A percentile compares a stretch with the other conserved stretches of the same genome.
phyloP scores from a whole-genome alignment of 2,329 filamentous ascomycete species.

The Paraphaeosphaeria sporulosa region DNA sequence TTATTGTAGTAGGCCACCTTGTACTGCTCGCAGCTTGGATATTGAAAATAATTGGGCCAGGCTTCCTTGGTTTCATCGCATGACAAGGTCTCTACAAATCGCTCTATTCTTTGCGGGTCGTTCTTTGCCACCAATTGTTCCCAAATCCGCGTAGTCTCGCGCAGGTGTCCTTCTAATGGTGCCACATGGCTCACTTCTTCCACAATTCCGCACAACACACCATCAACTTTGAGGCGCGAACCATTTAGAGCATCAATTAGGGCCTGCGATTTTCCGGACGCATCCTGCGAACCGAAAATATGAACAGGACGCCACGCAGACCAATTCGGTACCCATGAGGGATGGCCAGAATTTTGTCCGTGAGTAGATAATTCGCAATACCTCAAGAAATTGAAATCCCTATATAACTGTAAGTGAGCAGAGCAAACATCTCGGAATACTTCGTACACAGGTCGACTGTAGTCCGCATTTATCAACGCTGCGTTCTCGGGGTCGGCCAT shows the following conservation, averaged over 20 bases:
- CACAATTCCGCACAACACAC: slow-evolving; percentile 5
- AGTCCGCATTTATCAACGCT: slow-evolving; percentile 2
- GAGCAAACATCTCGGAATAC: neutral
- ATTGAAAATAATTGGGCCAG: neutral
- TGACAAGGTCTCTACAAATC: neutral
- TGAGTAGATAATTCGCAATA: neutral
- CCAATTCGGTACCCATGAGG: slow-evolving; percentile 13
- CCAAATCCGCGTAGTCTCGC: neutral
- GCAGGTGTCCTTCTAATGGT: neutral
- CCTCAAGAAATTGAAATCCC: neutral
- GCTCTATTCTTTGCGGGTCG: neutral
- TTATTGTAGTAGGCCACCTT: neutral
- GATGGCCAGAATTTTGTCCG: neutral
- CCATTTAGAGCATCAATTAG: neutral
- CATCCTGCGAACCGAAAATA: neutral
- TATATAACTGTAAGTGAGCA: neutral
- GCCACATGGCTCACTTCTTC: neutral
- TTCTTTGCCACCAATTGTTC: neutral
- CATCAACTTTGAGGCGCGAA: neutral
- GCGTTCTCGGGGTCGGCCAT: neutral
- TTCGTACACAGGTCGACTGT: neutral
- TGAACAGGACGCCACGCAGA: neutral
- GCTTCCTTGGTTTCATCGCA: neutral
- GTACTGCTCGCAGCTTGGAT: neutral
- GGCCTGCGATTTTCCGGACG: neutral